phyloP scores from a whole-genome alignment of 2,329 filamentous ascomycete species.

The Chrysoporthe deuterocubensis region DNA sequence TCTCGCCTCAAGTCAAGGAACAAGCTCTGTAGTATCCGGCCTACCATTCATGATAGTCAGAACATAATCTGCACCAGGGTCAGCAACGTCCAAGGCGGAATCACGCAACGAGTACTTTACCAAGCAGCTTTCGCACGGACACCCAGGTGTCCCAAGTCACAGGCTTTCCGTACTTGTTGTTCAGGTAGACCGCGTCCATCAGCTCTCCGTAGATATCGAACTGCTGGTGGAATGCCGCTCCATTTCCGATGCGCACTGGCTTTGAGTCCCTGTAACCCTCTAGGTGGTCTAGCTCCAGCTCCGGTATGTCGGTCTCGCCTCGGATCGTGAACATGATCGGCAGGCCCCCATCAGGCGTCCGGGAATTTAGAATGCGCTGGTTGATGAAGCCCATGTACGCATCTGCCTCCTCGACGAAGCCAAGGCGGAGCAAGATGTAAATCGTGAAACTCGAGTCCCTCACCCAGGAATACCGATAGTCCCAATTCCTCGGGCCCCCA shows the following conservation, averaged over 20 bases:
- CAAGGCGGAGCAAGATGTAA: constrained; percentile 76
- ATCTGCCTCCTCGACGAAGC: constrained; percentile 76
- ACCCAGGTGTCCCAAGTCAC: constrained; percentile 79
- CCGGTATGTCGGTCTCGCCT: constrained; percentile 75
- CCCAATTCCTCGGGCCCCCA: constrained; percentile 68
- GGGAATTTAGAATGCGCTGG: constrained; percentile 67
- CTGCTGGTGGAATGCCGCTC: constrained; percentile 75
- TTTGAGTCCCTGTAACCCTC: constrained; percentile 73
- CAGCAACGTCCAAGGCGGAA: not conserved
- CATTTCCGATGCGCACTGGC: constrained; percentile 78
- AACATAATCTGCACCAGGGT: constrained; percentile 60
- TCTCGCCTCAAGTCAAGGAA: not conserved
- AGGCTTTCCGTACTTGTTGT: constrained; percentile 80
- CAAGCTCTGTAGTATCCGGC: not conserved
- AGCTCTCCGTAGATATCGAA: constrained; percentile 81
- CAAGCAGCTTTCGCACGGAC: constrained; percentile 67
- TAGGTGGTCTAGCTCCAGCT: constrained; percentile 69
- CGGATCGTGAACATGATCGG: constrained; percentile 84
- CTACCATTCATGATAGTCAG: constrained; percentile 66
- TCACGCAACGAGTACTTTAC: constrained; percentile 37
- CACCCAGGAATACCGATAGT: constrained; percentile 80
- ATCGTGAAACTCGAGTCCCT: constrained; percentile 78
- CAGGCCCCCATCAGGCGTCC: constrained; percentile 63
- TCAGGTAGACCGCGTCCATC: constrained; percentile 77
- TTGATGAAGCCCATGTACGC: constrained; percentile 81